Base-by-base conservation (phyloP, 2,329 filamentous ascomycete genomes). In the Exophiala sp. region DNA sequence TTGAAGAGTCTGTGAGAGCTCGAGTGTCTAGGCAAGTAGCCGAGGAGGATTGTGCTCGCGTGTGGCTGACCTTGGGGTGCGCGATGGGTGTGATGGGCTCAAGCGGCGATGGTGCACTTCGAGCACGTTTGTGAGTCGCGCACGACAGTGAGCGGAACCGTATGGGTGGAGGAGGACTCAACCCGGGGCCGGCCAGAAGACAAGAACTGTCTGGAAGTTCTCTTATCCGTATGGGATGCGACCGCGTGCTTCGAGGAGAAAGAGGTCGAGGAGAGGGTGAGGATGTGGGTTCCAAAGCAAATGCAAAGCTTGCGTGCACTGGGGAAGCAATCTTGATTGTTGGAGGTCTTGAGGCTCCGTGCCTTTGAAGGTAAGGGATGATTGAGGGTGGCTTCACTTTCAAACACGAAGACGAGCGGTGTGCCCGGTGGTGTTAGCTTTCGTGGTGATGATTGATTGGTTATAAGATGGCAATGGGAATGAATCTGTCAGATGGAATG, bases 141-240 rank as follows among this genome's bases (percentile, higher is more conserved):
- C 47, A 29, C 20, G 29, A 38, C 24, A 63, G 16, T 8, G 40
- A 32, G 5, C 60, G 58, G 40, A 64, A 64, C 20, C 60, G 58
- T n/a, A 50, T n/a, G 11, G 61, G 62, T 16, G 58, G 48, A 39
- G 60, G 60, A 45, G 62, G 62, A 46, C 60, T 62, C 34, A 64
- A 48, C n/a, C 54, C 51, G 11, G 60, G 62, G 16, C 62, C 62
- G 18, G 50, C 45, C 18, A 57, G 53, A 12, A 62, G 57, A 39
- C 52, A 55, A n/a, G 55, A 54, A 39, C 56, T 60, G 49, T 55
- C 46, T 33, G 62, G 62, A 6, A 64, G 62, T 39, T 48, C 36
- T 40, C 50, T 45, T 40, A 64, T 60, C 29, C 57, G 32, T 18
- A 62, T 45, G 11, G 57, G 60, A 39, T 60, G 47, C 5, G 61